Conservation (phyloP, 345 rosid species). For the Dipteronia sinensis region DNA sequence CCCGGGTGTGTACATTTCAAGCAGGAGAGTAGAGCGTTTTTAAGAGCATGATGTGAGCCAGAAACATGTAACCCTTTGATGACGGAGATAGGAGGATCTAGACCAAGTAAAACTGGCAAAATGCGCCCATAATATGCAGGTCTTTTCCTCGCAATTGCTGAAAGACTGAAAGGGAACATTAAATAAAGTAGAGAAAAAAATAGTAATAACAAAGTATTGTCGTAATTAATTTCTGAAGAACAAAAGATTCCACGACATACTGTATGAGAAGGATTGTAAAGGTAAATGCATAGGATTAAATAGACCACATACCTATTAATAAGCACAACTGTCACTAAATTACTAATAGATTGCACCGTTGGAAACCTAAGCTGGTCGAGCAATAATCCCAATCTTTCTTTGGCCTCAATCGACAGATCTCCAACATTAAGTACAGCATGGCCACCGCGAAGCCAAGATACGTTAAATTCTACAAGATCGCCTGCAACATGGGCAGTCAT, state of each 20-base stretch:
- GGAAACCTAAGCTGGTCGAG: constrained; percentile 96
- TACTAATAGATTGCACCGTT: constrained; percentile 71
- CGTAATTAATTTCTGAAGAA: not conserved
- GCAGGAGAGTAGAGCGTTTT: constrained; percentile 70
- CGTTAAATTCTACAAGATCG: constrained; percentile 58
- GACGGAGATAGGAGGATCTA: constrained; percentile 69
- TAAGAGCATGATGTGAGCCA: constrained; percentile 69
- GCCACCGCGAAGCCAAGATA: constrained; percentile 84
- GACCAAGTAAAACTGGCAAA: constrained; percentile 86
- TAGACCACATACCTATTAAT: constrained; percentile 58
- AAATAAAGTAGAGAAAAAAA: constrained; percentile 11
- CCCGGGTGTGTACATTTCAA: constrained; percentile 85
- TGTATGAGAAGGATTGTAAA: not conserved
- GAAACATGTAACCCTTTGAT: constrained; percentile 61
- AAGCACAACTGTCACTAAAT: constrained; percentile 66
- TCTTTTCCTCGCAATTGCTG: constrained; percentile 81
- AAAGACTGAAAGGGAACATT: constrained; percentile 59
- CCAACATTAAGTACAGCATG: constrained; percentile 86
- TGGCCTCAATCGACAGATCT: constrained; percentile 90
- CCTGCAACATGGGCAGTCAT: constrained; percentile 45
- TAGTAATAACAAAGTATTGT: not conserved
- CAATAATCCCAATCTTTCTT: constrained; percentile 71
- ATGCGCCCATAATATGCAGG: constrained; percentile 92
- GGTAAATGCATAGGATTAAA: constrained; percentile 13
- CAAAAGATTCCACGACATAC: not conserved